A percentile compares a stretch with the other conserved stretches of the same genome.
phyloP scores from a whole-genome alignment of 495 filamentous ascomycete species.

The Trichodelitschia bisporula region DNA sequence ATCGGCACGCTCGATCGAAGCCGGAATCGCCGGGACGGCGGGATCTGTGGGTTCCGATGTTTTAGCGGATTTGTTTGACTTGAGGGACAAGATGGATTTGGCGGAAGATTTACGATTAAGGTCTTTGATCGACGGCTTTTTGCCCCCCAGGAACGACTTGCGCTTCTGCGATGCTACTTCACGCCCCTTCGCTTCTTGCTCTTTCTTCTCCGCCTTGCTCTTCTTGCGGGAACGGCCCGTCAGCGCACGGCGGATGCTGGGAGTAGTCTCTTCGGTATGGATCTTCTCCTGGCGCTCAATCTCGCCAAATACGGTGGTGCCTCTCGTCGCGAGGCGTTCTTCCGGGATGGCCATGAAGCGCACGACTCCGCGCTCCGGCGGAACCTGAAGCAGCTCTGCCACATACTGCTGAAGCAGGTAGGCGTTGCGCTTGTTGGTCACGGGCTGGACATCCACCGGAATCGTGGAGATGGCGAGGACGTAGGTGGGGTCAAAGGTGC shows the following conservation, averaged over 20 bases:
- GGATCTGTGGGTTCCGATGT: not conserved
- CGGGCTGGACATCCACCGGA: conserved; percentile 37
- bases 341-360: conserved; percentile 44
- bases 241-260: conserved; percentile 7
- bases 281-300: conserved; percentile 31
- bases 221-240: conserved; percentile 5
- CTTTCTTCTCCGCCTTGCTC: not conserved
- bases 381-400: conserved; percentile 38
- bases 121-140: not conserved
- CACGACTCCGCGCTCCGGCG: conserved; percentile 35
- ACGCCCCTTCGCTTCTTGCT: too few relatives aligned
- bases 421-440: conserved; percentile 65
- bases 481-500: conserved; percentile 55
- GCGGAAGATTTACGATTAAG: not conserved
- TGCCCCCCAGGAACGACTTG: not conserved
- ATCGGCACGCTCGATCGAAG: not conserved
- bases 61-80: not conserved
- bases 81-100: not conserved
- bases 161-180: too few relatives aligned
- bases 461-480: conserved; percentile 53
- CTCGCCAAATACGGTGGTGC: conserved; percentile 41
- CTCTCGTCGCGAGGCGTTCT: conserved; percentile 43
- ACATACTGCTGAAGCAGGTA: conserved; percentile 46
- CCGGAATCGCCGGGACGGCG: not conserved
- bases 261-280: conserved; percentile 14